Evolutionary conservation across 108 stramenopile species (phyloP).

Genomic region (Nitzschia sp.): DNA sequence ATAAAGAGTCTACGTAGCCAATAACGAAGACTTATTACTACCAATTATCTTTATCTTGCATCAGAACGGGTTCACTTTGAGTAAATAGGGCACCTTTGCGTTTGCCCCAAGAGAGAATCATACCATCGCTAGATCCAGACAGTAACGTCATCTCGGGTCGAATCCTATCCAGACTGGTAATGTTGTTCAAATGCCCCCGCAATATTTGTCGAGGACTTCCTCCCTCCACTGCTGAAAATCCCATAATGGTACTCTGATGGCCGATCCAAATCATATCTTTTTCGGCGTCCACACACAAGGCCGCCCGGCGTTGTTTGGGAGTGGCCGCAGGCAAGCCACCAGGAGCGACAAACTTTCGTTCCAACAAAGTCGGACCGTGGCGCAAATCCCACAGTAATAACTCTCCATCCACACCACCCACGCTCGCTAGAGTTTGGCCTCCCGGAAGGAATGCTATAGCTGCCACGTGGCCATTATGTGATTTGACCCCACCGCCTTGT

Average conservation of each 20-base stretch:
- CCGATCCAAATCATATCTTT: slow-evolving; percentile 36
- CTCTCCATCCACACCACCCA: slow-evolving; percentile 47
- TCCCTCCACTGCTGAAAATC: slow-evolving; percentile 50
- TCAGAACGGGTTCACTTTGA: not conserved
- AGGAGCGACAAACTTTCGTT: slow-evolving; percentile 41
- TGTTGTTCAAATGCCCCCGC: slow-evolving; percentile 57
- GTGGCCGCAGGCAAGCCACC: slow-evolving; percentile 18
- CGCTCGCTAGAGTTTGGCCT: slow-evolving; percentile 62
- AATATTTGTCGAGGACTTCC: slow-evolving; percentile 52
- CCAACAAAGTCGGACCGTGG: slow-evolving; percentile 25
- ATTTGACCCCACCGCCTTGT: slow-evolving; percentile 7
- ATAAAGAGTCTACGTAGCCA: too few species aligned
- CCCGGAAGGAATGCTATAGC: slow-evolving; percentile 53
- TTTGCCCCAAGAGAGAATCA: slow-evolving; percentile 76
- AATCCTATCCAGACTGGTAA: slow-evolving; percentile 48
- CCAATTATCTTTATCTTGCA: slow-evolving; percentile 15
- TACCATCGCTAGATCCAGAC: slow-evolving; percentile 73
- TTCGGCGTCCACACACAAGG: slow-evolving; percentile 23
- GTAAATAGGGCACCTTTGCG: not conserved
- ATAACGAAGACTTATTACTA: too few species aligned
- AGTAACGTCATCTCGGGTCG: slow-evolving; percentile 37
- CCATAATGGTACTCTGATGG: slow-evolving; percentile 30
- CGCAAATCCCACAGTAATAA: slow-evolving; percentile 75
- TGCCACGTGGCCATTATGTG: slow-evolving; percentile 44
- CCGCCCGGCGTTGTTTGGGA: slow-evolving; percentile 15